A percentile compares a stretch with the other conserved stretches of the same genome.
phyloP scores from a whole-genome alignment of 1,139 yeast species.

The Suzukiozyma palmioleophila region DNA sequence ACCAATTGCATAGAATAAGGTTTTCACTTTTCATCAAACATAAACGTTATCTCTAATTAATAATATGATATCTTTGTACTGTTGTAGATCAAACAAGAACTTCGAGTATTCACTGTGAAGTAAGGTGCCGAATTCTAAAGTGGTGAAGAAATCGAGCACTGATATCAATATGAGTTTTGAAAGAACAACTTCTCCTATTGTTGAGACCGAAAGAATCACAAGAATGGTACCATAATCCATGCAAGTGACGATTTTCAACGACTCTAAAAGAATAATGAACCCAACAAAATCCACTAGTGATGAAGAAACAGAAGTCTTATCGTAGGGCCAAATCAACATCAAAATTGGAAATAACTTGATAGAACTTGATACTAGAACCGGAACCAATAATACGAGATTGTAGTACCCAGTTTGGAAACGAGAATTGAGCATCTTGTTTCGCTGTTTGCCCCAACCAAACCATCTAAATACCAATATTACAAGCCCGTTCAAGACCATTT shows the following conservation, averaged over 20 bases:
- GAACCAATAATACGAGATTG: slow-evolving; percentile 49
- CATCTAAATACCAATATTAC: slow-evolving; percentile 38
- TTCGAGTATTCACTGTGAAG: slow-evolving; percentile 1
- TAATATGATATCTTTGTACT: neutral
- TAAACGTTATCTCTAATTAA: neutral
- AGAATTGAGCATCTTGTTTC: slow-evolving; percentile 16
- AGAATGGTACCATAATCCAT: neutral
- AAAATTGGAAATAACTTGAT: slow-evolving; percentile 86
- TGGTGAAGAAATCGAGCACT: neutral
- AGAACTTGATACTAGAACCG: slow-evolving; percentile 70
- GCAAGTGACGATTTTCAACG: slow-evolving; percentile 44
- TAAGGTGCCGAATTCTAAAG: neutral
- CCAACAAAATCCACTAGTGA: slow-evolving; percentile 60
- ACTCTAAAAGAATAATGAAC: slow-evolving; percentile 60
- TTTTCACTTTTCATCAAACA: neutral
- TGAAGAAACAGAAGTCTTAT: slow-evolving; percentile 59
- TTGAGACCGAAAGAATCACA: neutral
- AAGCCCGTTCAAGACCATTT: slow-evolving; percentile 46
- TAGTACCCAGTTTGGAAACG: slow-evolving; percentile 21
- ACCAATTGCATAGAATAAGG: neutral
- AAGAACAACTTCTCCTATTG: neutral
- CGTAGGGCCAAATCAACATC: slow-evolving; percentile 96
- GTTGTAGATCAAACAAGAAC: neutral
- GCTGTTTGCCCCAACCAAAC: slow-evolving; percentile 27
- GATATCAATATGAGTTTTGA: neutral